Evolutionary conservation across 495 filamentous ascomycete genomes (phyloP), one percentile per base, ranked within the genome.

Genomic region (Talaromyces liani): DNA sequence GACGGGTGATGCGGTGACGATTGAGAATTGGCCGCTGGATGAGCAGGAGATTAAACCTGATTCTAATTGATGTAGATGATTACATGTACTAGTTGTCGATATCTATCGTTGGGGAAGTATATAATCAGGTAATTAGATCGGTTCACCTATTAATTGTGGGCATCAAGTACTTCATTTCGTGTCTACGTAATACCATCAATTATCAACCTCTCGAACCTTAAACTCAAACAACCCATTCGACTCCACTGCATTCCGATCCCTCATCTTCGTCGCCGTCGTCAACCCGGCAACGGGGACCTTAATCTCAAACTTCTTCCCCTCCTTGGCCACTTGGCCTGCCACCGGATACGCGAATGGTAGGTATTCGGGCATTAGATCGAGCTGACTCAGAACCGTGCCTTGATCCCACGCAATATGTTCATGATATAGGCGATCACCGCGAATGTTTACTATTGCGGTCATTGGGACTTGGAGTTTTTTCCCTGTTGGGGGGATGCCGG

Each of bases 371-470:
- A 95, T 70, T 31, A 94, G 67, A 0, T 89, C 89, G 0, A 91
- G 73, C 71, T 95, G 91, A 33, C 84, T 77, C 0, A 96, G 76
- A 7, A 91, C 87, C 2, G 84, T 87, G 0, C 86, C 89, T 70
- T 95, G 91, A 70, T 95, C 92, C 91, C 91, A 96, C 59, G 87
- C 83, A 33, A 93, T 88, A 65, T 93, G 87, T 72, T 96, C 91
- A 68, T 90, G 86, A 68, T 86, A 91, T 5, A 95, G 72, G 27
- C 88, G 83, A 36, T 89, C 88, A 5, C 89, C 91, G 6, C 90
- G 80, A 49, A 93, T 84, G 63, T 88, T 88, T 22, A 94, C 88
- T 3, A 94, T 83, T 49, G 82, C 82, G 1, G 88, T 90, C 54
- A 93, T 81, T 0, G 88, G 86, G 36, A 95, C 77, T 29, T 85